These are phyloP conservation scores for Phytophthora citrophthora DNA, from an alignment of 352 stramenopile genomes.

Conservation along the genomic window DNA sequence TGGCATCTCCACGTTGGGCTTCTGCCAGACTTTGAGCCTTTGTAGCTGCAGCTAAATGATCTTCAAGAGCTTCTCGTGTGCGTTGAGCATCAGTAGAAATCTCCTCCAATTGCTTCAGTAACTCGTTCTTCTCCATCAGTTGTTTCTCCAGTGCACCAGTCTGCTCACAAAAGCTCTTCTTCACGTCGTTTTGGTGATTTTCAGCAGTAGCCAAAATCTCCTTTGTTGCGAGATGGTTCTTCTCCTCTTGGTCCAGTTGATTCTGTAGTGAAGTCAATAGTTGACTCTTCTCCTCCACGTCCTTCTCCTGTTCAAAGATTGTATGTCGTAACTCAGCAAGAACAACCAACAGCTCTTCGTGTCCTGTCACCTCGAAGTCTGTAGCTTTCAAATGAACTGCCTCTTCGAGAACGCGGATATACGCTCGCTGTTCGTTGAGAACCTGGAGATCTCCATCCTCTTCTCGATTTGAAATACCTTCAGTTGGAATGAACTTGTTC, in stretches of 20 bases:
- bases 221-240: slow-evolving; percentile 25
- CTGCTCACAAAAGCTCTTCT: slow-evolving; percentile 28
- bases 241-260: slow-evolving; percentile 36
- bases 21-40: slow-evolving; percentile 37
- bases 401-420: slow-evolving; percentile 83
- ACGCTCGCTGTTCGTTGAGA: slow-evolving; percentile 56
- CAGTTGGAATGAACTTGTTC: slow-evolving; percentile 11
- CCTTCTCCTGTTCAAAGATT: slow-evolving; percentile 75
- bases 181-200: slow-evolving; percentile 26
- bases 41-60: slow-evolving; percentile 17
- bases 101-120: slow-evolving; percentile 17
- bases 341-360: slow-evolving; percentile 80
- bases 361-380: slow-evolving; percentile 69
- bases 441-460: slow-evolving; percentile 13
- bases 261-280: slow-evolving; percentile 10
- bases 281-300: slow-evolving; percentile 41
- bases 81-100: slow-evolving; percentile 15
- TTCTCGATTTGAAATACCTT: slow-evolving; percentile 1
- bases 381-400: slow-evolving; percentile 73
- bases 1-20: slow-evolving; percentile 36
- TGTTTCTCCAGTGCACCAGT: slow-evolving; percentile 39
- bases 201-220: slow-evolving; percentile 24
- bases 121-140: slow-evolving; percentile 32
- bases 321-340: slow-evolving; percentile 80
- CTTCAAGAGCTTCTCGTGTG: slow-evolving; percentile 30